Evolutionary conservation across 2,329 filamentous ascomycete genomes (phyloP).

Genomic region (Chaetomium olivaceum): DNA sequence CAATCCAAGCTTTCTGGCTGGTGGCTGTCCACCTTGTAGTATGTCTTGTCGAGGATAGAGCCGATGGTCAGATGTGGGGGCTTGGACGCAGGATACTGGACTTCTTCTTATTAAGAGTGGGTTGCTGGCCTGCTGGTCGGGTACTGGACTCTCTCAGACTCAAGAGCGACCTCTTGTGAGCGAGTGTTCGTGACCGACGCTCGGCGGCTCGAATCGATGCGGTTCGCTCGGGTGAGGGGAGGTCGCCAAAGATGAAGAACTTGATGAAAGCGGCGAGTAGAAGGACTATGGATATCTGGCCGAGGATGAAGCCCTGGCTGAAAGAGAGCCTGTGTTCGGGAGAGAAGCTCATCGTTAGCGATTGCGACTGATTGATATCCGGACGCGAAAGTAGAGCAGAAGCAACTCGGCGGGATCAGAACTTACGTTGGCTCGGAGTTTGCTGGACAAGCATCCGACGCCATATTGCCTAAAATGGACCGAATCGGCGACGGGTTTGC

Average conservation of each 20-base stretch:
- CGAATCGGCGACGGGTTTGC: not conserved
- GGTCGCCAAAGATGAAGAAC: conserved; percentile 98
- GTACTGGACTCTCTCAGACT: conserved; percentile 55
- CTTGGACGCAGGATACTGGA: conserved; percentile 69
- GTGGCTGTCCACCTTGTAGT: conserved; percentile 93
- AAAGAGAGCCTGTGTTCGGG: conserved; percentile 70
- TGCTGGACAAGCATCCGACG: conserved; percentile 45
- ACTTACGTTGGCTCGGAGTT: conserved; percentile 51
- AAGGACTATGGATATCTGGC: conserved; percentile 88
- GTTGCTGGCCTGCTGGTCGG: conserved; percentile 36
- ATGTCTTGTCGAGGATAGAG: conserved; percentile 93
- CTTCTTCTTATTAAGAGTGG: conserved; percentile 60
- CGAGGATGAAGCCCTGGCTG: conserved; percentile 88
- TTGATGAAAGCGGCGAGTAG: conserved; percentile 95
- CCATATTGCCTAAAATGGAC: conserved; percentile 37
- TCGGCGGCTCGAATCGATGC: conserved; percentile 74
- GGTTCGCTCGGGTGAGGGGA: conserved; percentile 78
- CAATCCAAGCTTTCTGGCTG: conserved; percentile 96
- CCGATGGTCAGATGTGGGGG: conserved; percentile 81
- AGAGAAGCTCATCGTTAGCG: not conserved
- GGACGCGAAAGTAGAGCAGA: not conserved
- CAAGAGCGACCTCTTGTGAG: conserved; percentile 73
- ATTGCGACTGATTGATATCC: not conserved
- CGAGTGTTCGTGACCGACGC: conserved; percentile 69
- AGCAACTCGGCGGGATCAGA: not conserved